Evolutionary conservation across 805 yeast genomes (phyloP).

Genomic region (Saturnispora diversa): DNA sequence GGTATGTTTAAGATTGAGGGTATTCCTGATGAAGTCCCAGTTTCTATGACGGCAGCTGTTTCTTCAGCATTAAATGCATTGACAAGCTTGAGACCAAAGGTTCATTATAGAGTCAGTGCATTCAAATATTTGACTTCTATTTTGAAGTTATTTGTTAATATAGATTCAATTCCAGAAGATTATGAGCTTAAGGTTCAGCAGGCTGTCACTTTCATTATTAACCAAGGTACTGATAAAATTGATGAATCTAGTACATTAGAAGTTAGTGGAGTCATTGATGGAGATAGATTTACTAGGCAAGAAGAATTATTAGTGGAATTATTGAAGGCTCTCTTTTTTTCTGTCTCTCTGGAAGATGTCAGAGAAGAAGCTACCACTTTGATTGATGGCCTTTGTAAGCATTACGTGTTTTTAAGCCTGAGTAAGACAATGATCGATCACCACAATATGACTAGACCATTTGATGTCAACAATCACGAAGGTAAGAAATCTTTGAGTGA

Average conservation of each 20-base stretch:
- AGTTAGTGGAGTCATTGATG: conserved; percentile 39
- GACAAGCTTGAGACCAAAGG: conserved; percentile 54
- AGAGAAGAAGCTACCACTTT: conserved; percentile 57
- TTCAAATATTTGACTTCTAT: conserved; percentile 62
- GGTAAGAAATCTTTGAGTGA: conserved; percentile 67
- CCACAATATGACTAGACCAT: conserved; percentile 57
- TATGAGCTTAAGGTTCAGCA: conserved; percentile 38
- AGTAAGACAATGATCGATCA: conserved; percentile 66
- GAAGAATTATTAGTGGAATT: conserved; percentile 59
- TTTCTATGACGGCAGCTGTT: conserved; percentile 79
- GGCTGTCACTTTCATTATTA: conserved; percentile 38
- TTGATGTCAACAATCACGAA: conserved; percentile 71
- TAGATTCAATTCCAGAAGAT: conserved; percentile 40
- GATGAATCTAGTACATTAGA: conserved; percentile 23
- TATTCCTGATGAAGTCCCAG: conserved; percentile 48
- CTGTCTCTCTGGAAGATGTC: conserved; percentile 68
- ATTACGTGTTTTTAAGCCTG: conserved; percentile 69
- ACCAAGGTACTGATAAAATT: conserved; percentile 24
- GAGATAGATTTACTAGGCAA: conserved; percentile 44
- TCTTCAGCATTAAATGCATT: conserved; percentile 68
- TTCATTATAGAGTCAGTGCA: conserved; percentile 69
- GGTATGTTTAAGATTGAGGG: conserved; percentile 71
- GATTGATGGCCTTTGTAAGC: conserved; percentile 63
- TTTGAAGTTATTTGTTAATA: conserved; percentile 58
- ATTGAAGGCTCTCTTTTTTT: conserved; percentile 62